phyloP scores from a whole-genome alignment of 768 basidiomycete species.

The Naganishia kalamii region DNA sequence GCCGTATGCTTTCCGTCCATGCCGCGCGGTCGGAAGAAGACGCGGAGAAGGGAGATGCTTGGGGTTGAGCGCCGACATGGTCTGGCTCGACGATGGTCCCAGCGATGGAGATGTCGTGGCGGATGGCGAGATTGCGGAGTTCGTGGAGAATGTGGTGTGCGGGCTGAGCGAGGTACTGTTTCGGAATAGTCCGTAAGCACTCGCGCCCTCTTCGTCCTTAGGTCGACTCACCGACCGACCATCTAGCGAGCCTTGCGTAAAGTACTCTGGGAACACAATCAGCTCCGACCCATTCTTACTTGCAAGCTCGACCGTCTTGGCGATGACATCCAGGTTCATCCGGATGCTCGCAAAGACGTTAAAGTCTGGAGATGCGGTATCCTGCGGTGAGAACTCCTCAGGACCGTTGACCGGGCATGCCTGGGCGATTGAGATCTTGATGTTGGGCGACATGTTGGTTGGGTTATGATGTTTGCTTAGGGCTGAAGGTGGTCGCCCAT shows the following conservation, averaged over 20 bases:
- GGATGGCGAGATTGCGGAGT: constrained; percentile 26
- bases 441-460: too few species aligned
- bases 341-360: background rate
- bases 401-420: constrained; percentile 30
- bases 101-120: constrained; percentile 28
- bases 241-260: constrained; percentile 36
- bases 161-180: constrained; percentile 36
- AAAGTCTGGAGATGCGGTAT: background rate
- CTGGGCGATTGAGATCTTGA: constrained; percentile 36
- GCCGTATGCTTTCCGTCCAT: constrained; percentile 1
- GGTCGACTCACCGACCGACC: constrained; percentile 30
- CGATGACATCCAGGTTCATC: constrained; percentile 1
- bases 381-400: background rate
- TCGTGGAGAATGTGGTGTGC: constrained; percentile 25
- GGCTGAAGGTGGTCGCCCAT: too few species aligned
- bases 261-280: constrained; percentile 42
- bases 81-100: constrained; percentile 34
- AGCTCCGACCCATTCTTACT: constrained; percentile 25
- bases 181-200: background rate
- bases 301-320: background rate
- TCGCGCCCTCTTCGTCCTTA: background rate
- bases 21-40: background rate
- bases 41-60: background rate
- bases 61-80: constrained; percentile 22
- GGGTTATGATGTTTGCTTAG: too few species aligned